phyloP scores from a whole-genome alignment of 2,329 filamentous ascomycete genomes.

The Bipolaris cookei region DNA sequence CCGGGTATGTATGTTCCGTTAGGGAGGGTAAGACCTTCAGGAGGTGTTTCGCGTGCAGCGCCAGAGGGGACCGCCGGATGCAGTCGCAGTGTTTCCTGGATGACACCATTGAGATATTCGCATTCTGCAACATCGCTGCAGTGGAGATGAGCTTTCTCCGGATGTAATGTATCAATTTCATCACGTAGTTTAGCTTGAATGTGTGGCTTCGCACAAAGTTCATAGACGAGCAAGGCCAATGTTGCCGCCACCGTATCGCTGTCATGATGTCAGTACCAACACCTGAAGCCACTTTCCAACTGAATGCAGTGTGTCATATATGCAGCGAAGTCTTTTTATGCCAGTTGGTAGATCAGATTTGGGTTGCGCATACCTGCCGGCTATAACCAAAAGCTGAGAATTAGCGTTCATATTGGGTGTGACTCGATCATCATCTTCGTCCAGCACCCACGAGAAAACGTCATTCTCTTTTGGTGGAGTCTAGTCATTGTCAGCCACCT shows the following conservation, averaged over 20 bases:
- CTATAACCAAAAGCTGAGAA: slow-evolving; percentile 37
- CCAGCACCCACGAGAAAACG: slow-evolving; percentile 35
- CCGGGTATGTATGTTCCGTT: slow-evolving; percentile 42
- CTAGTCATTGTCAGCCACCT: slow-evolving; percentile 13
- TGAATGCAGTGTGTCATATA: neutral
- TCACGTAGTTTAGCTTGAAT: slow-evolving; percentile 33
- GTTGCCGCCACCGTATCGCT: slow-evolving; percentile 43
- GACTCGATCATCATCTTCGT: slow-evolving; percentile 29
- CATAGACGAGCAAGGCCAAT: slow-evolving; percentile 38
- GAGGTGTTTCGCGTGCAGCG: slow-evolving; percentile 43
- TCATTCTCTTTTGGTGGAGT: slow-evolving; percentile 37
- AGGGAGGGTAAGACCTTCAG: slow-evolving; percentile 41
- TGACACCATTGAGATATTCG: slow-evolving; percentile 40
- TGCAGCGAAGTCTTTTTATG: neutral
- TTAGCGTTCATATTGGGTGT: slow-evolving; percentile 35
- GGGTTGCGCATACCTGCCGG: slow-evolving; percentile 34
- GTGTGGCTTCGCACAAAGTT: slow-evolving; percentile 35
- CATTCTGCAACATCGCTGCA: slow-evolving; percentile 35
- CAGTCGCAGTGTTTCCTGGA: slow-evolving; percentile 41
- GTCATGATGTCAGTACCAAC: neutral
- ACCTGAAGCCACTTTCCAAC: neutral
- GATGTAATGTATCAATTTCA: slow-evolving; percentile 23
- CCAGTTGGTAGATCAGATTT: neutral
- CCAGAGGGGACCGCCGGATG: slow-evolving; percentile 42
- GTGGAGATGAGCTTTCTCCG: slow-evolving; percentile 32